Conservation (phyloP, 805 yeast genomes). For the Candida schatavii region DNA sequence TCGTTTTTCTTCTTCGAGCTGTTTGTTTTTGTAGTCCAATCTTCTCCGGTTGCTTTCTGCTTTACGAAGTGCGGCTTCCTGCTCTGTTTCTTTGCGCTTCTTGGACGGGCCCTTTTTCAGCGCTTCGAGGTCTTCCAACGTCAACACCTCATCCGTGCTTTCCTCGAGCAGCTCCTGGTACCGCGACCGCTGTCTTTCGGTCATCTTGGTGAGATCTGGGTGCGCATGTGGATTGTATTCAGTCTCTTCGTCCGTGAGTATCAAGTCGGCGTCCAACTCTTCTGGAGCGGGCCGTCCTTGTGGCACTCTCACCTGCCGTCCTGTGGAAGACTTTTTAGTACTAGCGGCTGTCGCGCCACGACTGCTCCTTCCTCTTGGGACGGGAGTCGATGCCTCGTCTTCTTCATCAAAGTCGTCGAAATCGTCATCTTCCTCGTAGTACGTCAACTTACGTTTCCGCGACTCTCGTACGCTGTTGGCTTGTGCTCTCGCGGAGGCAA, state of each 20-base stretch:
- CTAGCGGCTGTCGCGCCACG: neutral
- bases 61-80: conserved; percentile 74
- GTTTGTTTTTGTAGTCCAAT: conserved; percentile 76
- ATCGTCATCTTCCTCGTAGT: conserved; percentile 35
- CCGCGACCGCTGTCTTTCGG: conserved; percentile 55
- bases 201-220: conserved; percentile 47
- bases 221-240: conserved; percentile 41
- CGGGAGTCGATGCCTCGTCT: conserved; percentile 4
- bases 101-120: conserved; percentile 34
- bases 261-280: conserved; percentile 33
- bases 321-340: neutral
- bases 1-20: conserved; percentile 86
- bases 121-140: conserved; percentile 15
- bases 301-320: neutral
- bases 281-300: conserved; percentile 20
- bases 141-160: conserved; percentile 2
- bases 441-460: conserved; percentile 36
- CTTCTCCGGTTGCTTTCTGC: conserved; percentile 89
- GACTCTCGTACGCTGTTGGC: conserved; percentile 20
- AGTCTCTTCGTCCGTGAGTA: conserved; percentile 41
- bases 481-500: conserved; percentile 2
- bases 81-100: conserved; percentile 69
- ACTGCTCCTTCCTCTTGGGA: neutral
- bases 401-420: conserved; percentile 25
- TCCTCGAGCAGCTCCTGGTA: conserved; percentile 25